These are phyloP conservation scores for Cyberlindnera mycetangii DNA, from an alignment of 805 yeast species.

Conservation along the genomic window DNA sequence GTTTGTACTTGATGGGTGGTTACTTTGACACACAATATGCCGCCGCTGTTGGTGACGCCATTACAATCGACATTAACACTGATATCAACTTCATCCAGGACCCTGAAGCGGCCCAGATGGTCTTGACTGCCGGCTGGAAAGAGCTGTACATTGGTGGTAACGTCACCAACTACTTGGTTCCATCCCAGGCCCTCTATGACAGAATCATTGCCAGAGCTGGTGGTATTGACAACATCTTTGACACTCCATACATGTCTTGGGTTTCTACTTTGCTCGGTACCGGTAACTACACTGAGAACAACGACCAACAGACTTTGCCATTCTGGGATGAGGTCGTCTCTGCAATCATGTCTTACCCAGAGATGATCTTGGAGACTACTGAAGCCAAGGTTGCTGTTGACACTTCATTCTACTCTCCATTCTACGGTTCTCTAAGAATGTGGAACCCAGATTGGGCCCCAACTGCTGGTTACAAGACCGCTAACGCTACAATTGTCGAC, in stretches of 20 bases:
- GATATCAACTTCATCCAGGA: conserved; percentile 43
- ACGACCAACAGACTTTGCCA: conserved; percentile 37
- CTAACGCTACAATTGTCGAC: conserved; percentile 37
- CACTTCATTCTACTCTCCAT: conserved; percentile 40
- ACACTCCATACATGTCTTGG: conserved; percentile 30
- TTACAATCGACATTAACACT: conserved; percentile 38
- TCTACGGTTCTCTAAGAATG: conserved; percentile 39
- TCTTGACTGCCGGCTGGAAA: conserved; percentile 39
- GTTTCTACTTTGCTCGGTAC: conserved; percentile 33
- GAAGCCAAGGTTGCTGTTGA: conserved; percentile 36
- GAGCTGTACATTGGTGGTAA: conserved; percentile 39
- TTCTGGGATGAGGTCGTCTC: conserved; percentile 43
- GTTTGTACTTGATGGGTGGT: conserved; percentile 43
- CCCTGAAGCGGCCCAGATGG: conserved; percentile 45
- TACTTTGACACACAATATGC: conserved; percentile 40
- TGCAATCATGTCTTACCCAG: conserved; percentile 37
- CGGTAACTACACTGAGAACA: conserved; percentile 34
- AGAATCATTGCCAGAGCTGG: conserved; percentile 36
- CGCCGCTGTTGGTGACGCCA: conserved; percentile 31
- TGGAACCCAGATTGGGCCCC: conserved; percentile 40
- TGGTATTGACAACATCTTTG: conserved; percentile 28
- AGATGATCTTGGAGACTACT: conserved; percentile 30
- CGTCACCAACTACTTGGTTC: conserved; percentile 39
- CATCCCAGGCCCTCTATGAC: conserved; percentile 38
- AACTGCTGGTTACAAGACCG: conserved; percentile 29